Evolutionary conservation across 23 red algal genomes (phyloP).

Genomic region (Chondrus crispus): DNA sequence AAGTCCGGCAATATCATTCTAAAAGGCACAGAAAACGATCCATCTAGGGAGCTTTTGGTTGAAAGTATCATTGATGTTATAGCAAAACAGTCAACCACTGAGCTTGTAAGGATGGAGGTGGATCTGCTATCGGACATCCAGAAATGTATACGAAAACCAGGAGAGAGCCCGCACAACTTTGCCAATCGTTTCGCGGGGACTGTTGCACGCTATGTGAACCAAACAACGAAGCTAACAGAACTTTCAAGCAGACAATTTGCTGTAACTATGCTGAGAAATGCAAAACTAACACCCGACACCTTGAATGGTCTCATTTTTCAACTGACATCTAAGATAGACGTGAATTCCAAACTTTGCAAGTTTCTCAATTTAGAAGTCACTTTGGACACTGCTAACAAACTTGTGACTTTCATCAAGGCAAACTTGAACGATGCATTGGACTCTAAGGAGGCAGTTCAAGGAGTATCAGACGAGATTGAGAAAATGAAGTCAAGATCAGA

Average conservation of each 20-base stretch:
- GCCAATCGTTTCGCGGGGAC: neutral
- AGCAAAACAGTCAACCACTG: conserved; percentile 15
- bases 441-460: too few relatives aligned
- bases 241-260: neutral
- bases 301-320: conserved; percentile 23
- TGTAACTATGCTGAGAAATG: neutral
- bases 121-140: conserved; percentile 20
- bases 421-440: too few relatives aligned
- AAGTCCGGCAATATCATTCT: neutral
- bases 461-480: too few relatives aligned
- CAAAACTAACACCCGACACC: neutral
- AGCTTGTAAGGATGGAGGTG: neutral
- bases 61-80: conserved; percentile 13
- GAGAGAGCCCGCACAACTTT: neutral
- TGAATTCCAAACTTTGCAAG: too few relatives aligned
- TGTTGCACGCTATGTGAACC: neutral
- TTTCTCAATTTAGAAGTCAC: too few relatives aligned
- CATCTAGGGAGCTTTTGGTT: neutral
- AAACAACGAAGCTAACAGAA: neutral
- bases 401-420: too few relatives aligned
- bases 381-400: too few relatives aligned
- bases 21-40: neutral
- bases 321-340: neutral
- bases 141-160: neutral
- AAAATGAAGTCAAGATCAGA: too few relatives aligned